These are phyloP conservation scores for Harringtonia aguacate DNA, from an alignment of 2,329 filamentous ascomycete genomes.

Conservation along the genomic window DNA sequence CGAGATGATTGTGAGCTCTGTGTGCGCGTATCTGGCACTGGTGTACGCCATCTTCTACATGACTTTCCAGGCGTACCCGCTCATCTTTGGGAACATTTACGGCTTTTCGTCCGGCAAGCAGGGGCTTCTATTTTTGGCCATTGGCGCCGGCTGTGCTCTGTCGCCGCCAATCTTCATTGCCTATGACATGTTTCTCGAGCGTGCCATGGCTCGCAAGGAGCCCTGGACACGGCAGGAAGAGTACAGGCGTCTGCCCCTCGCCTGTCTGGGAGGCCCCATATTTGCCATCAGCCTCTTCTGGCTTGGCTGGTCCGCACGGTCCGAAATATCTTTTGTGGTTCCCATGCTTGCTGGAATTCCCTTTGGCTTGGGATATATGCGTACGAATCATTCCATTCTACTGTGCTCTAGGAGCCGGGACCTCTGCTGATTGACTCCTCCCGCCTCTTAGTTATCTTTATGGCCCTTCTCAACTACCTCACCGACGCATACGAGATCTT, in stretches of 20 bases:
- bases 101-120: constrained; percentile 51
- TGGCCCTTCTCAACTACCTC: constrained; percentile 36
- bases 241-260: constrained; percentile 59
- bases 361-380: constrained; percentile 51
- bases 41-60: constrained; percentile 59
- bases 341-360: constrained; percentile 50
- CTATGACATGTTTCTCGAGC: constrained; percentile 51
- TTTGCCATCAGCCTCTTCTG: constrained; percentile 47
- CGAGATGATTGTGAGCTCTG: constrained; percentile 63
- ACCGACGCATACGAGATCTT: constrained; percentile 55
- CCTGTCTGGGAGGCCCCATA: constrained; percentile 58
- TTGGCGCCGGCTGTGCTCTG: constrained; percentile 51
- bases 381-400: constrained; percentile 15
- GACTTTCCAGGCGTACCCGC: constrained; percentile 65
- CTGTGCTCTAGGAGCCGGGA: not conserved
- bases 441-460: constrained; percentile 35
- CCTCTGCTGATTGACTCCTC: not conserved
- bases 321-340: constrained; percentile 36
- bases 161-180: constrained; percentile 50
- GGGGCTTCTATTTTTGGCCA: constrained; percentile 58
- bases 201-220: constrained; percentile 35
- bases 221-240: constrained; percentile 54
- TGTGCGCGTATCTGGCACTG: constrained; percentile 60
- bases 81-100: constrained; percentile 57
- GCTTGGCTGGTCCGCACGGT: constrained; percentile 48